Conservation (phyloP, 129 eudicot species). For the Gnaphalium uliginosum region DNA sequence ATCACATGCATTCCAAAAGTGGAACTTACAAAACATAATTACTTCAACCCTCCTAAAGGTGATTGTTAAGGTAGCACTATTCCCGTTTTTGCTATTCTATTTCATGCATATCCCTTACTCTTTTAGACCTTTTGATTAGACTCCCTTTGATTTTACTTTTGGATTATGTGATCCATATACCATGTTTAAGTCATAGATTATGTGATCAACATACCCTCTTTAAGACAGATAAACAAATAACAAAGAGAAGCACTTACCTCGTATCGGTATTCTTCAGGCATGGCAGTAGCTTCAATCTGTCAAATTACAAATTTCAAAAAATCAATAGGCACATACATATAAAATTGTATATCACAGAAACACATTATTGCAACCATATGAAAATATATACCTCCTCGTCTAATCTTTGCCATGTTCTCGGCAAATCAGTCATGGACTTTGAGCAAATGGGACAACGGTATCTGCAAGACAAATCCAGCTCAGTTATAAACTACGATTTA, state of each 20-base stretch:
- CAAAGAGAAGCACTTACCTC: constrained; percentile 48
- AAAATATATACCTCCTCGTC: constrained; percentile 64
- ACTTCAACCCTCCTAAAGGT: no score
- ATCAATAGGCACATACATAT: not conserved
- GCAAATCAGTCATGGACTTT: constrained; percentile 58
- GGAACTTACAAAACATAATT: no score
- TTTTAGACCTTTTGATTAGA: no score
- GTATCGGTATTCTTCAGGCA: constrained; percentile 88
- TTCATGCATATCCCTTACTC: not conserved
- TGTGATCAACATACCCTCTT: not conserved
- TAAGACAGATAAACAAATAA: not conserved
- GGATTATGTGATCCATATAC: no score
- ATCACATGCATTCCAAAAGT: not conserved
- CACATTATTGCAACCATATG: not conserved
- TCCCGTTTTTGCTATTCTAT: not conserved
- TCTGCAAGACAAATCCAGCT: constrained; percentile 38
- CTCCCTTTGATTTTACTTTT: no score
- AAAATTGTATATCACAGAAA: not conserved
- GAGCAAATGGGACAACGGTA: constrained; percentile 97
- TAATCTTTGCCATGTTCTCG: constrained; percentile 60
- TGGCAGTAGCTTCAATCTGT: constrained; percentile 71
- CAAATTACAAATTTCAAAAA: constrained; percentile 31
- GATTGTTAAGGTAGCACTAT: not conserved
- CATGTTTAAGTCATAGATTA: not conserved
- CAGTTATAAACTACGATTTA: constrained; percentile 7